A percentile compares a stretch with the other conserved stretches of the same genome.
Conservation (phyloP, 2,329 filamentous ascomycete species). For the Dryadomyces sulphureus region DNA sequence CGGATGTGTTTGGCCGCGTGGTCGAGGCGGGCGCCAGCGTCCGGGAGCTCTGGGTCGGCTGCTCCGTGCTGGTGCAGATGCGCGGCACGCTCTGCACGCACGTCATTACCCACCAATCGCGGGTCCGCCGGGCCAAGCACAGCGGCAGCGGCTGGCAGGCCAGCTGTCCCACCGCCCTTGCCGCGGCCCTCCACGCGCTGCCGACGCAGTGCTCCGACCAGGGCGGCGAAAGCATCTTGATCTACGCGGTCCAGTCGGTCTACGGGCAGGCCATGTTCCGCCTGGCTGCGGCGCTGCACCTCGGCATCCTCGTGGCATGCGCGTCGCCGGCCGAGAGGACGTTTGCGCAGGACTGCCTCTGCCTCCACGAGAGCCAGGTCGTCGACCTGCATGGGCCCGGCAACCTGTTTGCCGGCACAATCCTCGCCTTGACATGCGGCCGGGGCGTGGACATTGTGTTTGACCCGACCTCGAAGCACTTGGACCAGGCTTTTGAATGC, state of each 20-base stretch:
- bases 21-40: slow-evolving; percentile 19
- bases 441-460: slow-evolving; percentile 28
- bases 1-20: slow-evolving; percentile 26
- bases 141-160: slow-evolving; percentile 10
- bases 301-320: slow-evolving; percentile 26
- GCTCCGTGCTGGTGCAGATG: slow-evolving; percentile 26
- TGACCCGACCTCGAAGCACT: slow-evolving; percentile 25
- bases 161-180: slow-evolving; percentile 22
- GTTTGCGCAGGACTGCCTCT: slow-evolving; percentile 16
- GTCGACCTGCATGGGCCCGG: slow-evolving; percentile 1
- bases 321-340: slow-evolving; percentile 19
- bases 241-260: slow-evolving; percentile 27
- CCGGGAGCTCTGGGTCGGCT: slow-evolving; percentile 18
- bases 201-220: slow-evolving; percentile 15
- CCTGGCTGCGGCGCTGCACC: slow-evolving; percentile 16
- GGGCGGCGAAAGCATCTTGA: slow-evolving; percentile 20
- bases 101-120: slow-evolving; percentile 18
- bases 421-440: slow-evolving; percentile 18
- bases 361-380: slow-evolving; percentile 21
- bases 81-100: slow-evolving; percentile 21
- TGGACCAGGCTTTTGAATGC: slow-evolving; percentile 16
- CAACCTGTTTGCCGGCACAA: slow-evolving; percentile 7
- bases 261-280: slow-evolving; percentile 28
- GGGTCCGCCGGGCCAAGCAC: slow-evolving; percentile 18
- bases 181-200: slow-evolving; percentile 29